Percentiles rank a stretch among this genome's conserved stretches.
These are phyloP conservation scores for Zygosaccharomyces sapae DNA, from an alignment of 1,139 yeast genomes.

Conservation along the genomic window DNA sequence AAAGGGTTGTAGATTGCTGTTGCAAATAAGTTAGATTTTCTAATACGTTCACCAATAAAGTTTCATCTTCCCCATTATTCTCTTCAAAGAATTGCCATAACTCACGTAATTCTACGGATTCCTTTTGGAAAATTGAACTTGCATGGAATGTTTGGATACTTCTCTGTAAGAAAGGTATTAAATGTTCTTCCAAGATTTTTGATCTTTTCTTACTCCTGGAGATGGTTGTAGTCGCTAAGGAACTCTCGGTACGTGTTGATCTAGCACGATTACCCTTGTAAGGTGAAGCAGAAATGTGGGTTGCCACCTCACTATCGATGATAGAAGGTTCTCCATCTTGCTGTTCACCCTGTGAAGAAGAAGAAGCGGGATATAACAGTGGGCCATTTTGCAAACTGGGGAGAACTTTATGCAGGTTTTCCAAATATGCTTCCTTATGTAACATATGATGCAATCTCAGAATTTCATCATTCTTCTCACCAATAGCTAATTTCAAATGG, in stretches of 20 bases:
- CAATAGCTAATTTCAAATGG: constrained; percentile 21
- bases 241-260: constrained; percentile 18
- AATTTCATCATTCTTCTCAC: constrained; percentile 17
- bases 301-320: constrained; percentile 16
- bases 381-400: constrained; percentile 5
- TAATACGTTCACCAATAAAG: constrained; percentile 16
- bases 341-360: not conserved
- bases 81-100: constrained; percentile 14
- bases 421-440: constrained; percentile 5
- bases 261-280: constrained; percentile 19
- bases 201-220: constrained; percentile 18
- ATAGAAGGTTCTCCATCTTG: constrained; percentile 2
- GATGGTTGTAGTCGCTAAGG: constrained; percentile 21
- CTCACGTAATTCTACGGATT: constrained; percentile 15
- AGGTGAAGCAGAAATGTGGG: constrained; percentile 26
- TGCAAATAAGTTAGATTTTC: constrained; percentile 20
- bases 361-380: not conserved
- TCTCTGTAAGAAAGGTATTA: constrained; percentile 24
- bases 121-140: constrained; percentile 22
- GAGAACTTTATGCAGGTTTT: constrained; percentile 6
- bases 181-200: constrained; percentile 15
- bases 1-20: constrained; percentile 23
- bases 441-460: constrained; percentile 9
- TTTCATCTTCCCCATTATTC: constrained; percentile 10
- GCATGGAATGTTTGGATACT: constrained; percentile 19